Percentiles rank a stretch among this genome's conserved stretches.
phyloP scores from a whole-genome alignment of 768 basidiomycete species.

The Kwoniella dendrophila region DNA sequence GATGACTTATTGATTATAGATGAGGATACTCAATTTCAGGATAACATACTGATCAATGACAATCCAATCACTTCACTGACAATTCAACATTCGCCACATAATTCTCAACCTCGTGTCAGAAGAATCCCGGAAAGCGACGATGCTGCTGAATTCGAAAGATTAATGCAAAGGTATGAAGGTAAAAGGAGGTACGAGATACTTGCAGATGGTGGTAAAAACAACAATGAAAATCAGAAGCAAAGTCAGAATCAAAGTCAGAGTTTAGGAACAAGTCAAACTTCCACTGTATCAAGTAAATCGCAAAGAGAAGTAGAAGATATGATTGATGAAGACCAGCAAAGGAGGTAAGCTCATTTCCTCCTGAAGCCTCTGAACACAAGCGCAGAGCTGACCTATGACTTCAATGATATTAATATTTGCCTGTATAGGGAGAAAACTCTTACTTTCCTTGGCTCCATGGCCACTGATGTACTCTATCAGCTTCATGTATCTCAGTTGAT shows the following conservation, averaged over 20 bases:
- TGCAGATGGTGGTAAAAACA: background rate
- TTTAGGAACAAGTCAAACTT: background rate
- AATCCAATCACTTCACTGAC: background rate
- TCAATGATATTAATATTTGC: background rate
- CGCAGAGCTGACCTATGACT: background rate
- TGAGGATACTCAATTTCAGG: background rate
- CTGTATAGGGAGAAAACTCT: background rate
- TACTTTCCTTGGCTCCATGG: slow-evolving; percentile 8
- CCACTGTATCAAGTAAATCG: background rate
- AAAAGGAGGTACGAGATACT: slow-evolving; percentile 3
- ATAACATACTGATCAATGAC: background rate
- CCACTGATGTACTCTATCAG: background rate
- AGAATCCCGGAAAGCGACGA: slow-evolving; percentile 5
- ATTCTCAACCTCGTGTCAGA: background rate
- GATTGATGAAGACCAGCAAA: background rate
- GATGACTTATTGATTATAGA: background rate
- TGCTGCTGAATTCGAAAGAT: slow-evolving; percentile 5
- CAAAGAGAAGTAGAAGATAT: background rate
- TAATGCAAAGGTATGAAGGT: slow-evolving; percentile 10
- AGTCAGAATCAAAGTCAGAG: background rate
- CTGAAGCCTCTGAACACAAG: background rate
- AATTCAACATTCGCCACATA: background rate
- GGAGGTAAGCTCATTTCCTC: background rate
- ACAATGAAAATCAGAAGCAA: background rate
- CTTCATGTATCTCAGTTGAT: slow-evolving; percentile 1